Base-by-base conservation (phyloP, 2,329 filamentous ascomycete genomes). In the Shiraia sp. region DNA sequence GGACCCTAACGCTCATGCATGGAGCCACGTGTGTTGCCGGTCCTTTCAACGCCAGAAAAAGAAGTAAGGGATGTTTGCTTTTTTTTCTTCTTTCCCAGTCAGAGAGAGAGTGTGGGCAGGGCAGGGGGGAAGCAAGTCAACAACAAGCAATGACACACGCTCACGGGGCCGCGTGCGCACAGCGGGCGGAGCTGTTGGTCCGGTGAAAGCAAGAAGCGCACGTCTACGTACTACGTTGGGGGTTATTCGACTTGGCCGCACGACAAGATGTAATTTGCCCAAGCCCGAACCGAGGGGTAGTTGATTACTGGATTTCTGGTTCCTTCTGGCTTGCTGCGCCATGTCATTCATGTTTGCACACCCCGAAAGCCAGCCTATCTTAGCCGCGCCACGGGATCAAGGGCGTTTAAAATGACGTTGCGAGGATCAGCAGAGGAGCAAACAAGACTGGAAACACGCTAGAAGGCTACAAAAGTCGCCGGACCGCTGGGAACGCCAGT, bases 1-100 rank as follows among this genome's bases (percentile, higher is more conserved):
- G 33, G 17, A 38, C 41, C 37, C 41, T 46, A 63, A 61, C 53
- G 57, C 43, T 51, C 49, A 41, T 61, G 60, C 61, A 61, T 48
- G 40, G 26, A 40, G 53, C 60, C 63, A 66, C 63, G 61, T 65
- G 63, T 62, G 50, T 47, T 22, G 8, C 19, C 19, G 8, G 8
- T 22, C 34, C 32, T 45, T 40, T 25, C n/a, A n/a, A n/a, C n/a
- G n/a, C n/a, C n/a, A n/a, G 51, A 36, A 22, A 14, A 35, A 31
- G 36, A 46, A 19, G 32, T 32, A 19, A 19, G 30, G 10, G 10
- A 28, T 36, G 8, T 35, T 13, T 13, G 22, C 16, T 14, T 19
- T 26, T 30, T 33, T 15, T 22, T 22, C 32, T 23, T 27, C 29
- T 17, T 29, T 25, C 22, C 17, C 12, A 32, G n/a, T 23, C 17